These are phyloP conservation scores for Lachnellula occidentalis DNA, from an alignment of 2,329 filamentous ascomycete species.

Conservation along the genomic window DNA sequence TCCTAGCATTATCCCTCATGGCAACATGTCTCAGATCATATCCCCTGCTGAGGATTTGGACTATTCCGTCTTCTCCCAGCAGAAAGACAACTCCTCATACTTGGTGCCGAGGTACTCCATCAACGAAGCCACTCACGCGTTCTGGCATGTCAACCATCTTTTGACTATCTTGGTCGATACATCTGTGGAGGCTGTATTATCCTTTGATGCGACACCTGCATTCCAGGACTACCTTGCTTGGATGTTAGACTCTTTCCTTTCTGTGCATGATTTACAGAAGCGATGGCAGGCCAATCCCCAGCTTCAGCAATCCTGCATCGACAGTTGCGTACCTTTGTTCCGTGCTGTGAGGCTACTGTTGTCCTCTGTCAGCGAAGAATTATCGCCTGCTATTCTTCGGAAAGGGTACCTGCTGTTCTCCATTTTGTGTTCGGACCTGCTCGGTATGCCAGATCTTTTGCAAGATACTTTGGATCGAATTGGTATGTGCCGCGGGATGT, in stretches of 20 bases:
- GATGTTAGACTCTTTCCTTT: conserved; percentile 29
- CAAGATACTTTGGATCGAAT: conserved; percentile 1
- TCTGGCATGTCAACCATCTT: conserved; percentile 25
- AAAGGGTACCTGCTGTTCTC: conserved; percentile 28
- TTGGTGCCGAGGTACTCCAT: conserved; percentile 20
- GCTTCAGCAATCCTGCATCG: conserved; percentile 11
- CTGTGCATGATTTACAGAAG: conserved; percentile 20
- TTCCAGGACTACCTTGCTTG: conserved; percentile 31
- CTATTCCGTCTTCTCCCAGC: conserved; percentile 6
- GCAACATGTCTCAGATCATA: conserved; percentile 12
- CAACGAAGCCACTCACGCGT: conserved; percentile 13
- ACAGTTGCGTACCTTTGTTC: conserved; percentile 10
- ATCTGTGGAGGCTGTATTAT: conserved; percentile 21
- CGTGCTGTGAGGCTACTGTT: conserved; percentile 22
- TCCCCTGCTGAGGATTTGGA: conserved; percentile 20
- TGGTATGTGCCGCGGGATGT: background rate
- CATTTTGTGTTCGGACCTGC: conserved; percentile 23
- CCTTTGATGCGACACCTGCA: conserved; percentile 25
- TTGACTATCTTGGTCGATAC: conserved; percentile 27
- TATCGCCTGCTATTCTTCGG: conserved; percentile 22
- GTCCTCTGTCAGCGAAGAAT: conserved; percentile 11
- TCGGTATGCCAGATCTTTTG: conserved; percentile 16
- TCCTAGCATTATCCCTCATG: conserved; percentile 10
- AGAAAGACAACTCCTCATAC: background rate
- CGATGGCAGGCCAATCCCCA: conserved; percentile 11